These are phyloP conservation scores for Casaregolazyma suthepensis DNA, from an alignment of 1,139 yeast species.

Conservation along the genomic window DNA sequence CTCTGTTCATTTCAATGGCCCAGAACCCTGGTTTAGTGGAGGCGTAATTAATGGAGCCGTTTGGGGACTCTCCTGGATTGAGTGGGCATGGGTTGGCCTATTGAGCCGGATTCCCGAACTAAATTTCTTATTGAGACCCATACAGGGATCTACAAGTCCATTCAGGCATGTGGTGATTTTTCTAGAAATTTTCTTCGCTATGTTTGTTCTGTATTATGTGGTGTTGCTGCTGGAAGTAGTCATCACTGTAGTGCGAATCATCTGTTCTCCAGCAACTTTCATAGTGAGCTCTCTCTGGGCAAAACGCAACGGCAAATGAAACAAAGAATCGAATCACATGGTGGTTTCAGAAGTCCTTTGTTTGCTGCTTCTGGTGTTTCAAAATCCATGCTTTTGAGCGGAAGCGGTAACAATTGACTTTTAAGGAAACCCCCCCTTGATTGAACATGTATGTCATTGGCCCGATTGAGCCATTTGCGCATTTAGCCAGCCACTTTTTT, in stretches of 20 bases:
- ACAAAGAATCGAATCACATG: background rate
- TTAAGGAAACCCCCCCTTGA: background rate
- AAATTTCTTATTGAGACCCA: conserved; percentile 8
- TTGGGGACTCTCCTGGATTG: background rate
- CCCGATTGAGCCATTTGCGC: background rate
- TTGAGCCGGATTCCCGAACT: conserved; percentile 9
- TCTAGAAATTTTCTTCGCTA: conserved; percentile 14
- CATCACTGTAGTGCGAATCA: conserved; percentile 15
- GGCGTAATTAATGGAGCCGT: background rate
- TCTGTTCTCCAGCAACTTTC: conserved; percentile 20
- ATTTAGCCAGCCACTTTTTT: background rate
- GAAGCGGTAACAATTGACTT: background rate
- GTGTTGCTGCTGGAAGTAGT: conserved; percentile 17
- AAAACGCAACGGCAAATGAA: background rate
- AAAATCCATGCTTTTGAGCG: background rate
- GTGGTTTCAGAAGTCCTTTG: background rate
- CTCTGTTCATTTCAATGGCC: background rate
- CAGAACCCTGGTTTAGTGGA: background rate
- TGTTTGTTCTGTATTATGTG: conserved; percentile 16
- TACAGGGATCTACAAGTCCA: conserved; percentile 4
- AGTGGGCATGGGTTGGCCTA: conserved; percentile 4
- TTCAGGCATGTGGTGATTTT: conserved; percentile 15
- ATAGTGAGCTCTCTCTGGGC: conserved; percentile 6
- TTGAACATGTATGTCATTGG: background rate
- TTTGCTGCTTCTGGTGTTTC: background rate